phyloP scores from a whole-genome alignment of 768 basidiomycete species.

The Pleurotus giganteus region DNA sequence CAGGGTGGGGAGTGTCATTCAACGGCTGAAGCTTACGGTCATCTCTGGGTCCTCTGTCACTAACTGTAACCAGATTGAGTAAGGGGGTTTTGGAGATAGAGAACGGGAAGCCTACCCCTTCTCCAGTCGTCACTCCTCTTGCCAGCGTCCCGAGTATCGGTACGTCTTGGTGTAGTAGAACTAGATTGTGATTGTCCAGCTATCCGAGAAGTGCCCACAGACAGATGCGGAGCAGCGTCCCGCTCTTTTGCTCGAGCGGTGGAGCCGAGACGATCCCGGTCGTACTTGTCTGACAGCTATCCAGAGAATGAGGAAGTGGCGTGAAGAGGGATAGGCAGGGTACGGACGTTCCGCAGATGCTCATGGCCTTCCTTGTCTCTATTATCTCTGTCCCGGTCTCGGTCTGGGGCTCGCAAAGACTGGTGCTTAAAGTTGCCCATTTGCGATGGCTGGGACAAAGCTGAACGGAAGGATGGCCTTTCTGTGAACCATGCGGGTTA shows the following conservation, averaged over 20 bases:
- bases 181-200: conserved; percentile 32
- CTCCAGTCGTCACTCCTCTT: conserved; percentile 85
- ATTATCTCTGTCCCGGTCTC: conserved; percentile 54
- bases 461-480: conserved; percentile 70
- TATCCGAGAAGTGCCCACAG: conserved; percentile 39
- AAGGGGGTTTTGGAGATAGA: conserved; percentile 12
- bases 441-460: conserved; percentile 79
- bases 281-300: conserved; percentile 85
- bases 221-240: conserved; percentile 62
- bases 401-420: conserved; percentile 67
- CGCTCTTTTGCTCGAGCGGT: conserved; percentile 63
- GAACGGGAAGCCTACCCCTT: conserved; percentile 53
- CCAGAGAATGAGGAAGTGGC: conserved; percentile 8
- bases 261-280: conserved; percentile 70
- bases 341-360: conserved; percentile 68
- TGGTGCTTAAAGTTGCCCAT: conserved; percentile 95
- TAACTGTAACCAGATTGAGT: conserved; percentile 20
- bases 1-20: background rate
- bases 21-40: conserved; percentile 47
- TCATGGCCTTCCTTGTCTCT: conserved; percentile 79
- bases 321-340: conserved; percentile 9
- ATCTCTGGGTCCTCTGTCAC: conserved; percentile 52
- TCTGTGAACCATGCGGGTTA: conserved; percentile 28
- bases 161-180: conserved; percentile 44
- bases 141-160: conserved; percentile 55